Base-by-base conservation (phyloP, 2,329 filamentous ascomycete genomes). In the Leptographium radiaticola region DNA sequence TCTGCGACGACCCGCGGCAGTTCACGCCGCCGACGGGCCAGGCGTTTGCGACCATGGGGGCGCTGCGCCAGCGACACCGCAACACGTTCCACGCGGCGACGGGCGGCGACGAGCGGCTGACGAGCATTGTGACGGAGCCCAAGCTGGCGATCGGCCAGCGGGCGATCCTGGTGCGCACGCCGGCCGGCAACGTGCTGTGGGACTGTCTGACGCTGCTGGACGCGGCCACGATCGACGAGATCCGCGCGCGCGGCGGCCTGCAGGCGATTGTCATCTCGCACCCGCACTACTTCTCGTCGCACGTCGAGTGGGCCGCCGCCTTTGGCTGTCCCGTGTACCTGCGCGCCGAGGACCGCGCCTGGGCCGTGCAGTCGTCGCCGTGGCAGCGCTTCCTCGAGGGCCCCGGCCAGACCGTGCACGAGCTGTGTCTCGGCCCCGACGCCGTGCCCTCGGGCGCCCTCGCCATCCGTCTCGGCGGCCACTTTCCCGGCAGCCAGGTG, bases 261-360 rank as follows among this genome's bases (percentile, higher is more conserved):
- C 70, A 71, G 38, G 86, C 83, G 0, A 89, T 93, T 47, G 81
- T 81, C 59, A 87, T 90, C 58, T 83, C 77, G 12, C 86, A 94
- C 67, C 88, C 88, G 52, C 88, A 94, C 65, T 94, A 87, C 68
- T 93, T 87, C 68, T 82, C 81, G 15, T 86, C 86, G 4, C 84
- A 89, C 65, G 66, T 86, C 0, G 79, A 84, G 59, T 94, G 88
- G 87, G 83, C 84, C 0, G 64, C 71, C 46, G 73, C 75, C 0
- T 91, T 93, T 60, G 60, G 68, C 60, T 89, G 86, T 60, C 81
- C 81, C 0, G 80, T 93, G 1, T 90, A 86, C 61, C 63, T 88
- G 1, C 73, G 83, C 0, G 66, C 66, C 7, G 83, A 86, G 55
- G 88, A 94, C 65, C 66, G 68, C 53, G 62, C 70, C 59, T 93